Conservation (phyloP, 768 basidiomycete species). For the Omphalotus guepiniiformis region DNA sequence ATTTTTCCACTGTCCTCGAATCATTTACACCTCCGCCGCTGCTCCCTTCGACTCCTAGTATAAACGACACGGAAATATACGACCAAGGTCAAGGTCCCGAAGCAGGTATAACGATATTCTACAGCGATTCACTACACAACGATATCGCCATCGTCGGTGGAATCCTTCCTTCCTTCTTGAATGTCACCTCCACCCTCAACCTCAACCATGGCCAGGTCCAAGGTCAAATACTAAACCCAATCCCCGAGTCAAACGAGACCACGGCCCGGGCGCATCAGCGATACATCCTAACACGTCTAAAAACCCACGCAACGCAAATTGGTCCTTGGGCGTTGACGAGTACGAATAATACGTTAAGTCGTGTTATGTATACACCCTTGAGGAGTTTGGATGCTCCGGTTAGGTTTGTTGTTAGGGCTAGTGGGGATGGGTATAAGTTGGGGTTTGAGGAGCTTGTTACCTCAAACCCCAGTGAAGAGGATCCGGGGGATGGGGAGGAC, state of each 20-base stretch:
- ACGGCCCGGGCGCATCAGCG: conserved; percentile 17
- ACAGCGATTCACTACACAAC: conserved; percentile 33
- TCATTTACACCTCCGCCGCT: conserved; percentile 24
- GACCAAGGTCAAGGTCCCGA: no score
- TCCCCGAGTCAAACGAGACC: no score
- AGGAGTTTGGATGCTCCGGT: conserved; percentile 21
- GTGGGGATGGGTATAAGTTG: conserved; percentile 25
- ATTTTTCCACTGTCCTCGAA: conserved; percentile 31
- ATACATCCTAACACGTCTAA: conserved; percentile 26
- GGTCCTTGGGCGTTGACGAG: conserved; percentile 31
- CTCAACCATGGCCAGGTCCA: no score
- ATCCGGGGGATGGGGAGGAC: no score
- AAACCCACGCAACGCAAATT: conserved; percentile 27
- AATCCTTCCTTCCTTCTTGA: no score
- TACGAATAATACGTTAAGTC: conserved; percentile 25
- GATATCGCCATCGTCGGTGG: conserved; percentile 31
- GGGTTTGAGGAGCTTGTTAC: conserved; percentile 35
- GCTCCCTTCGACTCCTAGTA: no score
- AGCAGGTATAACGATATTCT: conserved; percentile 33
- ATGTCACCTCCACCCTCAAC: no score
- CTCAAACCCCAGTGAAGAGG: no score
- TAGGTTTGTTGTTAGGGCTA: conserved; percentile 25
- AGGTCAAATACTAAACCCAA: no score
- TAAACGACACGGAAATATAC: no score
- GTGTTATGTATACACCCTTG: conserved; percentile 20